Evolutionary conservation across 169 alveolate species (phyloP).

Genomic region (Eimeria praecox): DNA sequence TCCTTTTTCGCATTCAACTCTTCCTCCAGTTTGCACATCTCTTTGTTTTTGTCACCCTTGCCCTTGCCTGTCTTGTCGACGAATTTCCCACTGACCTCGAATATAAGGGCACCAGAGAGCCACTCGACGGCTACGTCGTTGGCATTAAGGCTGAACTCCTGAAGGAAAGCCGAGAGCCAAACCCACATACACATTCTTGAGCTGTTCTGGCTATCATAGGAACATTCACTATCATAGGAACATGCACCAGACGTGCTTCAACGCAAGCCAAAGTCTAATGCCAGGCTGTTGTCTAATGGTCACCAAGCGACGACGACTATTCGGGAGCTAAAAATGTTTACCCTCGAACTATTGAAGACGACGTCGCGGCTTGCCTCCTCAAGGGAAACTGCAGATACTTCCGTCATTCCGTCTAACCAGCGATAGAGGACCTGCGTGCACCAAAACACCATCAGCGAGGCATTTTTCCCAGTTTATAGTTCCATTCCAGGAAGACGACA

Average conservation of each 20-base stretch:
- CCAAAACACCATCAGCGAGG: neutral
- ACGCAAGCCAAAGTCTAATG: neutral
- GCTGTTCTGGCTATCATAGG: neutral
- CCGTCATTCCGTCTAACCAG: slow-evolving; percentile 73
- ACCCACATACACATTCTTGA: neutral
- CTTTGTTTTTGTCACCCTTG: slow-evolving; percentile 31
- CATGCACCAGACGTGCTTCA: neutral
- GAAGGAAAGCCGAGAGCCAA: neutral
- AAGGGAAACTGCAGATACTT: slow-evolving; percentile 67
- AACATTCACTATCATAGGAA: neutral
- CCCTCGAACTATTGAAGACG: slow-evolving; percentile 65
- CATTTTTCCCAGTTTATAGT: neutral
- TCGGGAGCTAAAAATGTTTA: neutral
- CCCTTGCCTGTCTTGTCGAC: slow-evolving; percentile 64
- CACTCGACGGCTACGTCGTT: slow-evolving; percentile 69
- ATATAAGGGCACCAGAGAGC: slow-evolving; percentile 77
- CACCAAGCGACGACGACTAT: neutral
- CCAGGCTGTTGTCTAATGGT: neutral
- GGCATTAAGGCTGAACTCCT: slow-evolving; percentile 71
- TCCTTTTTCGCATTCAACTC: slow-evolving; percentile 36
- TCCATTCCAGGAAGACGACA: neutral
- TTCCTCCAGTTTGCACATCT: neutral
- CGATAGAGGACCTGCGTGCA: slow-evolving; percentile 60
- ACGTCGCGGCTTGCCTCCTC: slow-evolving; percentile 72
- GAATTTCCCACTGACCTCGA: slow-evolving; percentile 78